Percentiles rank a stretch among this genome's conserved stretches.
Evolutionary conservation across 768 basidiomycete genomes (phyloP).

Genomic region (Suillus brevipes): DNA sequence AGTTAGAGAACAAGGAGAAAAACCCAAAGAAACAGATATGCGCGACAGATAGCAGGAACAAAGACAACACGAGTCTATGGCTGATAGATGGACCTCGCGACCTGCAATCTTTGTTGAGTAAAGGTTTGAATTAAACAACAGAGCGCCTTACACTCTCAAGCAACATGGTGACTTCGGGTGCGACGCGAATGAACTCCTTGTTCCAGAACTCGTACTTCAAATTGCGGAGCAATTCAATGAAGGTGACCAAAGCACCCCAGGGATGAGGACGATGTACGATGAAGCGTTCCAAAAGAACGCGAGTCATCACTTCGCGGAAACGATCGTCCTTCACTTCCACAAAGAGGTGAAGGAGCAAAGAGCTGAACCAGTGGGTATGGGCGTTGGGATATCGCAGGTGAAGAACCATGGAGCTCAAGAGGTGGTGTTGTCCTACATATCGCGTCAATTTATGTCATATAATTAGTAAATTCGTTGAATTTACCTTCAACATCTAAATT

Average conservation of each 20-base stretch:
- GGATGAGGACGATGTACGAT: conserved; percentile 95
- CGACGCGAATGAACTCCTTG: conserved; percentile 81
- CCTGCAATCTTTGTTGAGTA: conserved; percentile 41
- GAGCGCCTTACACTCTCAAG: conserved; percentile 70
- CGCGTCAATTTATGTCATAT: conserved; percentile 5
- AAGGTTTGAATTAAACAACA: conserved; percentile 11
- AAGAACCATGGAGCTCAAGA: conserved; percentile 88
- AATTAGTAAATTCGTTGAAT: conserved; percentile 19
- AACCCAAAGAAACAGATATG: conserved; percentile 72
- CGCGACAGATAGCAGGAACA: conserved; percentile 77
- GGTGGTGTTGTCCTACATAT: conserved; percentile 84
- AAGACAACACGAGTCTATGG: conserved; percentile 66
- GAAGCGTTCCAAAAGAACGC: conserved; percentile 90
- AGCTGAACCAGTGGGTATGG: conserved; percentile 98
- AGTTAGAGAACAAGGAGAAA: conserved; percentile 38
- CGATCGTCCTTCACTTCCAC: conserved; percentile 72
- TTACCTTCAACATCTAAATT: conserved; percentile 91
- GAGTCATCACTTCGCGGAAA: conserved; percentile 81
- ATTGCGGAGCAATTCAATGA: conserved; percentile 91
- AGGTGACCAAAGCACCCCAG: conserved; percentile 92
- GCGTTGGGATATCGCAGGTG: conserved; percentile 98
- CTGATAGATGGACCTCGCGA: conserved; percentile 76
- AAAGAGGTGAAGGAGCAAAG: conserved; percentile 86
- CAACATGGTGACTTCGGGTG: conserved; percentile 82
- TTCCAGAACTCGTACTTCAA: conserved; percentile 90